Evolutionary conservation across 805 yeast species (phyloP), one percentile per base, ranked within the genome.

Genomic region (Maudiozyma serrabonitensis): DNA sequence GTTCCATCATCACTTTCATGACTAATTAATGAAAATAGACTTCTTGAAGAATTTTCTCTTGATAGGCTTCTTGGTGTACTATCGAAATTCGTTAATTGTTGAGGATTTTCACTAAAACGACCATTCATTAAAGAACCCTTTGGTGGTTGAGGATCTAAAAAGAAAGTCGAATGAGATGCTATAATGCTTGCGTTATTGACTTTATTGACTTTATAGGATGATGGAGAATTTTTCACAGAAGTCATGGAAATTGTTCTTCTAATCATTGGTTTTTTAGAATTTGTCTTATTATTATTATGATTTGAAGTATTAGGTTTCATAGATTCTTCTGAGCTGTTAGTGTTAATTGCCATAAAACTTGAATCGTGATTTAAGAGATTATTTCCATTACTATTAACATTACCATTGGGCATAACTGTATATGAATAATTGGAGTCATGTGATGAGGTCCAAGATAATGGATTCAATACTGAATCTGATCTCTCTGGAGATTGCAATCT

Each of bases 61-160:
- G 68, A 63, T n/a, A 57, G 38, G 4, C 56, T 53, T 42, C 54
- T 55, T 25, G 69, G 69, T 8, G 63, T 55, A 4, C 62, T 61
- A 28, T 52, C 54, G 31, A 61, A 61, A 43, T 56, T 61, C 6
- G 68, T 62, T 34, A 47, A 48, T n/a, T 61, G 49, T 47, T 62
- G 64, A 8, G 69, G 69, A 25, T 64, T 59, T 13, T 58, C 56
- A 46, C 67, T 58, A 40, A 53, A 63, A 18, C 62, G 52, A 18
- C 69, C 69, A 47, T 64, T 62, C 69, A 65, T 65, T 48, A 64
- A 49, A 2, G 66, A 57, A 23, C 51, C 52, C 5, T 45, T 41
- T 28, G 68, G 67, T 8, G 67, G 66, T 45, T 52, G 52, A 12
- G 68, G 68, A 41, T 58, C 67, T 16, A 65, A 46, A 16, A 50